Percentiles rank a stretch among this genome's conserved stretches.
Conservation (phyloP, 2,329 filamentous ascomycete genomes). For the Talaromyces sp. region DNA sequence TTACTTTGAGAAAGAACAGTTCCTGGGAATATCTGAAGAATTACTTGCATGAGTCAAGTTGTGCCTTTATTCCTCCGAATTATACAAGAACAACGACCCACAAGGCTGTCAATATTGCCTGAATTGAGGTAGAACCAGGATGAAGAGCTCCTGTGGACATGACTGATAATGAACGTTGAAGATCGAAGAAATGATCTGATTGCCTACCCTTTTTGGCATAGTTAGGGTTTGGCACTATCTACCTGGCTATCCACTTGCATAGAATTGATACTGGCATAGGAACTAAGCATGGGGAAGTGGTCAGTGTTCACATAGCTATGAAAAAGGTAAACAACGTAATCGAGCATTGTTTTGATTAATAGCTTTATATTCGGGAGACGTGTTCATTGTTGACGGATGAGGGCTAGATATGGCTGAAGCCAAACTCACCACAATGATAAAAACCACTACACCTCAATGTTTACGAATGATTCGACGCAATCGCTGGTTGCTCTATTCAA, state of each 20-base stretch:
- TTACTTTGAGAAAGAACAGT: background rate
- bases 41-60: conserved; percentile 3
- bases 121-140: background rate
- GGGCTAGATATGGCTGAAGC: background rate
- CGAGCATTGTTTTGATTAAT: no score
- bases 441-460: no score
- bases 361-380: no score
- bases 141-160: background rate
- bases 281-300: background rate
- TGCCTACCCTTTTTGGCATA: background rate
- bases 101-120: background rate
- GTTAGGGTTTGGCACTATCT: background rate
- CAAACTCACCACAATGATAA: no score
- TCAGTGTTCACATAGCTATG: background rate
- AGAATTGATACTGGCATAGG: no score
- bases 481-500: no score
- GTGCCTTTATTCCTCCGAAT: background rate
- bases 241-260: background rate
- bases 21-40: background rate
- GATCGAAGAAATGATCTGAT: background rate
- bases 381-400: background rate
- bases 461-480: no score
- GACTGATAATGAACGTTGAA: background rate
- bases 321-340: no score
- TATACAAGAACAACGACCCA: background rate